Evolutionary conservation across 1,284 basidiomycete genomes (phyloP).

Genomic region (Schizophyllum amplum): DNA sequence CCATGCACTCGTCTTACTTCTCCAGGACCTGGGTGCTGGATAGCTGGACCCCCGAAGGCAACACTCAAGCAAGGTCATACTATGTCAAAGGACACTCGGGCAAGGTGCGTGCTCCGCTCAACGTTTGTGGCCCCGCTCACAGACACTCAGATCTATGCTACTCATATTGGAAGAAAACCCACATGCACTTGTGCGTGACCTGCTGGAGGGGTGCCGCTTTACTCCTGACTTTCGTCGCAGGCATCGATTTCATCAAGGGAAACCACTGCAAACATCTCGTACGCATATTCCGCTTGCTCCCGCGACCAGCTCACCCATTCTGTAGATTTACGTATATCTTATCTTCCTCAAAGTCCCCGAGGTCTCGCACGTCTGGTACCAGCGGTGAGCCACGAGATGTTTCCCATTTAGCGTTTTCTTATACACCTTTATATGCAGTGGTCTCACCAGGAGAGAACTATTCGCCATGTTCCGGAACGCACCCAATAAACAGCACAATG

Average conservation of each 20-base stretch:
- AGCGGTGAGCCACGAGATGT: not conserved
- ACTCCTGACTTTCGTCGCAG: not conserved
- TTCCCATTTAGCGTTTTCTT: not conserved
- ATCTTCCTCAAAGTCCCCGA: not conserved
- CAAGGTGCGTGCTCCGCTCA: not conserved
- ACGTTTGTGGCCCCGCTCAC: not conserved
- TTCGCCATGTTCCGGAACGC: not conserved
- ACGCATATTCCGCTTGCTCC: not conserved
- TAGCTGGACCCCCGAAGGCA: not conserved
- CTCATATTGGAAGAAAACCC: not conserved
- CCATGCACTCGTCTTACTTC: not conserved
- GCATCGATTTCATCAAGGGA: not conserved
- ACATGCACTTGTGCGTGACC: not conserved
- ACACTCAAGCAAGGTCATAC: not conserved
- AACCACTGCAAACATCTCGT: not conserved
- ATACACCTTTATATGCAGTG: not conserved
- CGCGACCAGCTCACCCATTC: not conserved
- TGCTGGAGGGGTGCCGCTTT: too few relatives aligned
- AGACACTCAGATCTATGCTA: not conserved
- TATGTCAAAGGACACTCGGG: not conserved
- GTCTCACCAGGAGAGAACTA: not conserved
- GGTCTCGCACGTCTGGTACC: not conserved
- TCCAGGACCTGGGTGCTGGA: not conserved
- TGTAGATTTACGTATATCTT: not conserved
- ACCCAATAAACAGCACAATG: not conserved